Percentiles rank a stretch among this genome's conserved stretches.
phyloP scores from a whole-genome alignment of 2,329 filamentous ascomycete genomes.

The Aureobasidium leucospermi region DNA sequence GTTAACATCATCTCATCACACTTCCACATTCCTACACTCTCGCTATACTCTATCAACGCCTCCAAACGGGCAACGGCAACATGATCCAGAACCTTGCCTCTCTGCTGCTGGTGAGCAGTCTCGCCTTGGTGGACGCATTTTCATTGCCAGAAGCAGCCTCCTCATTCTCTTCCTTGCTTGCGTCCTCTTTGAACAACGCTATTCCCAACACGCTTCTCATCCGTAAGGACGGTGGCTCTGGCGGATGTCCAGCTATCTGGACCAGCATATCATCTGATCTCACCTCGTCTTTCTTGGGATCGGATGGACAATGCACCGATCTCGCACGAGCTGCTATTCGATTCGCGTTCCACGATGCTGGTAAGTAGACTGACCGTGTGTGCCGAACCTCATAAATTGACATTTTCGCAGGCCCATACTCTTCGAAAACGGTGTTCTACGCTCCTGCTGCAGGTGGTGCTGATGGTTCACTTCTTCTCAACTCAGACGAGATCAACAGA shows the following conservation, averaged over 20 bases:
- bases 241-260: slow-evolving; percentile 26
- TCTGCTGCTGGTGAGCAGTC: neutral
- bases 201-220: neutral
- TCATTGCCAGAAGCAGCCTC: neutral
- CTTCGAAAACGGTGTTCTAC: slow-evolving; percentile 17
- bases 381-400: neutral
- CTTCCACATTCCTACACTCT: neutral
- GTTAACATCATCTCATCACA: neutral
- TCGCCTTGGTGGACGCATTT: neutral
- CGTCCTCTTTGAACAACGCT: slow-evolving; percentile 11
- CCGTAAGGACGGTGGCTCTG: neutral
- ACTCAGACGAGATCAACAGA: slow-evolving; percentile 29
- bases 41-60: neutral
- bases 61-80: neutral
- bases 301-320: slow-evolving; percentile 25
- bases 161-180: neutral
- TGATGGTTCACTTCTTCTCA: slow-evolving; percentile 35
- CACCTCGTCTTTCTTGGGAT: slow-evolving; percentile 21
- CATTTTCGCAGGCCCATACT: slow-evolving; percentile 16
- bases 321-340: slow-evolving; percentile 28
- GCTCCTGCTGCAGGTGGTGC: slow-evolving; percentile 31
- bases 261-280: slow-evolving; percentile 24
- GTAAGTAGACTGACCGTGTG: neutral
- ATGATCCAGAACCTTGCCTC: neutral
- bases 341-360: slow-evolving; percentile 28